These are phyloP conservation scores for Spinacia oleracea DNA, from an alignment of 179 eudicot genomes.

Conservation along the genomic window DNA sequence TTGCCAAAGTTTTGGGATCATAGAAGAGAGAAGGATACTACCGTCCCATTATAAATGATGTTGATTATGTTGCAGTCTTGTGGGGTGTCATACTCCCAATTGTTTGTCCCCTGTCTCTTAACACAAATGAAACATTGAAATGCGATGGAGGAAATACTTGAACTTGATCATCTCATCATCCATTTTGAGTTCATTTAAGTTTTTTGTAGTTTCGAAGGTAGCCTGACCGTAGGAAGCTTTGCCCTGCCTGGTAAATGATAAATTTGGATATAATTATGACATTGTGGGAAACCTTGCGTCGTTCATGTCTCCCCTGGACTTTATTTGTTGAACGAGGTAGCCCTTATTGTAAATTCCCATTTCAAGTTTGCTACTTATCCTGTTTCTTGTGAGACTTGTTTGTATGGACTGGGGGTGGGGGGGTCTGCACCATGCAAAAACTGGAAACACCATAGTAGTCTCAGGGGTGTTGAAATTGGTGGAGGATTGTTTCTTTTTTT, in stretches of 20 bases:
- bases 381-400: too few species aligned
- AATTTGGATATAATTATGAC: not conserved
- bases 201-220: not conserved
- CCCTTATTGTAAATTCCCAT: too few species aligned
- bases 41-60: not conserved
- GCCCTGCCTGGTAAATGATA: not conserved
- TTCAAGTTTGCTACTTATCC: too few species aligned
- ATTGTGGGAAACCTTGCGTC: not conserved
- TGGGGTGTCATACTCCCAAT: not conserved
- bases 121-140: too few species aligned
- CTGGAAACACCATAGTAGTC: not conserved
- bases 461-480: not conserved
- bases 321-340: not conserved
- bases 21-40: not conserved
- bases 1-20: not conserved
- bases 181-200: not conserved
- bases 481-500: not conserved
- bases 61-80: not conserved
- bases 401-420: too few species aligned
- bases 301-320: not conserved
- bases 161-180: too few species aligned
- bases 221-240: not conserved
- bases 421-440: too few species aligned
- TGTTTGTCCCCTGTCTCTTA: not conserved
- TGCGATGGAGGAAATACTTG: not conserved